Percentiles rank a stretch among this genome's conserved stretches.
phyloP scores from a whole-genome alignment of 306 rosid genomes.

The Sophora flavescens region DNA sequence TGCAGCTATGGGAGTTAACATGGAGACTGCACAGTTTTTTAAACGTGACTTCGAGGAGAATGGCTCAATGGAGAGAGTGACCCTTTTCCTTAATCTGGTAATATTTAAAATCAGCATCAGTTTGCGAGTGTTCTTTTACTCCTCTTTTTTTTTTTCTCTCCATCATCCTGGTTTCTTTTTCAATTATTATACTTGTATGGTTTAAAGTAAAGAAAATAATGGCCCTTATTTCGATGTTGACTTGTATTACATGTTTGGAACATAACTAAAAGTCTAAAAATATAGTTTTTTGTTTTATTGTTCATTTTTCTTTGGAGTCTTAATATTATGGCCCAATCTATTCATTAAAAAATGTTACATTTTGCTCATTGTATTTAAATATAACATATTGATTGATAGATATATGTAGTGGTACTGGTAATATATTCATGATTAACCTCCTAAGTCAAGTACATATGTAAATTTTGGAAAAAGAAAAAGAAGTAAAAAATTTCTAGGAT shows the following conservation, averaged over 20 bases:
- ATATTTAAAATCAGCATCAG: conserved; percentile 32
- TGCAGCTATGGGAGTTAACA: conserved; percentile 99
- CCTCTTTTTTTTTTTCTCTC: not conserved
- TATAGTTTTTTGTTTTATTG: not conserved
- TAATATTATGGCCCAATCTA: not conserved
- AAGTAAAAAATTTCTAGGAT: not conserved
- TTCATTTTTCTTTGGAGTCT: not conserved
- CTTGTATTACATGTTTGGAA: conserved; percentile 9
- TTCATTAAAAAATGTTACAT: not conserved
- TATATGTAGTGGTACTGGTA: not conserved
- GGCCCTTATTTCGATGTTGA: not conserved
- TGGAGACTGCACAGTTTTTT: conserved; percentile 99
- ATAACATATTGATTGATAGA: conserved; percentile 9
- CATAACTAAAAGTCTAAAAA: not conserved
- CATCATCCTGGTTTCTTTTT: not conserved
- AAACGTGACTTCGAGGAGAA: conserved; percentile 99
- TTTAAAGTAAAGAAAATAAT: conserved; percentile 17
- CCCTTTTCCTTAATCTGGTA: conserved; percentile 99
- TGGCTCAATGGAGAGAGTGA: conserved; percentile 99
- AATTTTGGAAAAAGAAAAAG: not conserved
- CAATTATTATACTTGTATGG: conserved; percentile 8
- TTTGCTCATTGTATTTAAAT: conserved; percentile 10
- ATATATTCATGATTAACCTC: conserved; percentile 30
- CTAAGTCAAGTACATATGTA: not conserved
- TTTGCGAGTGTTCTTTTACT: conserved; percentile 8